phyloP scores from a whole-genome alignment of 78 protist species.

The Dictyostelium discoideum region dicty_2.7 NC_007090.3:1958001-1958500 shows the following conservation, averaged over 20 bases:
- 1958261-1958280: slow-evolving; percentile 70
- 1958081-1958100: slow-evolving; percentile 93
- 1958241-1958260: slow-evolving; percentile 71
- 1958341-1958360: slow-evolving; percentile 45
- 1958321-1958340: slow-evolving; percentile 47
- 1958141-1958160: slow-evolving; percentile 70
- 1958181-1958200: slow-evolving; percentile 64
- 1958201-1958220: slow-evolving; percentile 79
- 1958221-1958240: slow-evolving; percentile 79
- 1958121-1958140: slow-evolving; percentile 57
- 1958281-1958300: slow-evolving; percentile 41
- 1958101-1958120: slow-evolving; percentile 86
- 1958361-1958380: slow-evolving; percentile 62
- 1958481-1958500: slow-evolving; percentile 19
- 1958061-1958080: slow-evolving; percentile 86
- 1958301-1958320: slow-evolving; percentile 75
- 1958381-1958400: slow-evolving; percentile 65
- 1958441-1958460: slow-evolving; percentile 34
- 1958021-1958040: slow-evolving; percentile 64
- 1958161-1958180: slow-evolving; percentile 80
- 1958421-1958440: slow-evolving; percentile 61
- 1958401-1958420: slow-evolving; percentile 74
- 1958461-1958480: slow-evolving; percentile 39
- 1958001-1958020: slow-evolving; percentile 83
- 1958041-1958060: slow-evolving; percentile 54